Evolutionary conservation across 2,329 filamentous ascomycete genomes (phyloP), one percentile per base, ranked within the genome.

Genomic region (Fusarium newnesense): DNA sequence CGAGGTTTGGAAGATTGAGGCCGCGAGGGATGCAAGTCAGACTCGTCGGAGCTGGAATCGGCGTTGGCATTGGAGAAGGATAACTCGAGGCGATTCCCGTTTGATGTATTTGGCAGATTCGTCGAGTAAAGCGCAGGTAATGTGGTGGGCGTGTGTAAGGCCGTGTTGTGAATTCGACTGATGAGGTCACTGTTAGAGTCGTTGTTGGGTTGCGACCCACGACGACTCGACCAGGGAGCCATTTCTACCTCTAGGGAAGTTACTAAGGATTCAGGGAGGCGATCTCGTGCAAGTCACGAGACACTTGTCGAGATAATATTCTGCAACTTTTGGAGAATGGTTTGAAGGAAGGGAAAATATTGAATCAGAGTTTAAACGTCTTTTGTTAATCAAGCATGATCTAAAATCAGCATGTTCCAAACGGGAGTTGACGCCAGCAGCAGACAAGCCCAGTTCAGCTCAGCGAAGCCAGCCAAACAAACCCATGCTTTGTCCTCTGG

Each of bases 21-120:
- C 59, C 70, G 67, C 44, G 74, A 74, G 53, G 79, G 78, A 67
- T 81, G 79, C 54, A 81, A 76, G 64, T 84, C 82, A 64, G 83
- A 83, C 67, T 86, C 85, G 66, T 82, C 84, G 43, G 86, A 87
- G 79, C 83, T 85, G 44, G 83, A 83, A 66, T 84, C 83, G 73
- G 63, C 74, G 67, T 77, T 74, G 54, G 76, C 75, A 73, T 76
- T 78, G 61, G 79, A 74, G 30, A 78, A 77, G 65, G 79, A 74
- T 26, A 79, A 65, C 36, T 79, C 77, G 60, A 80, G 70, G 24
- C 66, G 75, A 67, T 75, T 68, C 19, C 60, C 54, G 61, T 68
- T 67, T 21, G 69, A 62, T 12, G 47, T 49, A 12, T 60, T 49
- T 12, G 62, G 44, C 8, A 65, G 50, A 44, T 65, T 60, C 34